These are phyloP conservation scores for Rosellinia necatrix DNA, from an alignment of 2,329 filamentous ascomycete genomes.

Conservation along the genomic window DNA sequence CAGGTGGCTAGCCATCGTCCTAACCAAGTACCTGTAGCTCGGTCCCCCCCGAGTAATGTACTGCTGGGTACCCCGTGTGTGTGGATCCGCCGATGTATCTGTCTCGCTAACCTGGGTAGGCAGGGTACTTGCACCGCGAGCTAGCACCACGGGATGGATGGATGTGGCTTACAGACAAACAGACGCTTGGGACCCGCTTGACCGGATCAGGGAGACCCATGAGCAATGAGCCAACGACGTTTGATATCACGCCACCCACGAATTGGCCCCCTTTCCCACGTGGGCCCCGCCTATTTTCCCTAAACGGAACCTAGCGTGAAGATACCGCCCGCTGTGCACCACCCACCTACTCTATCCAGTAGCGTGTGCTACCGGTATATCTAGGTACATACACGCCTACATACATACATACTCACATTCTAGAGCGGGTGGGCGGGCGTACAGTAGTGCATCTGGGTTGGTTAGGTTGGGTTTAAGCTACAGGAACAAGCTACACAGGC, in stretches of 20 bases:
- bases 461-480: too few species aligned
- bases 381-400: neutral
- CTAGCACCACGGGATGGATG: neutral
- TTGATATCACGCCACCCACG: conserved; percentile 28
- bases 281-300: conserved; percentile 29
- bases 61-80: too few species aligned
- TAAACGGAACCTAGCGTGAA: conserved; percentile 6
- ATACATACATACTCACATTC: neutral
- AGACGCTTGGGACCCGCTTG: conserved; percentile 22
- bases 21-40: too few species aligned
- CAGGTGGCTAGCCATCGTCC: too few species aligned
- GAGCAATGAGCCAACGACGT: conserved; percentile 10
- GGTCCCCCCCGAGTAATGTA: too few species aligned
- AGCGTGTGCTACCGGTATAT: neutral
- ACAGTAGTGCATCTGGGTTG: too few species aligned
- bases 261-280: conserved; percentile 22
- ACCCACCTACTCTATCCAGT: neutral
- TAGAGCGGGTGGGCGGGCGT: neutral
- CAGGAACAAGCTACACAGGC: too few species aligned
- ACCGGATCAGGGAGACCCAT: conserved; percentile 14
- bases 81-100: too few species aligned
- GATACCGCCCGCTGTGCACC: neutral
- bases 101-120: neutral
- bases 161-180: conserved; percentile 23
- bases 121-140: too few species aligned